These are phyloP conservation scores for Globisporangium orthogonon DNA, from an alignment of 352 stramenopile genomes.

Conservation along the genomic window DNA sequence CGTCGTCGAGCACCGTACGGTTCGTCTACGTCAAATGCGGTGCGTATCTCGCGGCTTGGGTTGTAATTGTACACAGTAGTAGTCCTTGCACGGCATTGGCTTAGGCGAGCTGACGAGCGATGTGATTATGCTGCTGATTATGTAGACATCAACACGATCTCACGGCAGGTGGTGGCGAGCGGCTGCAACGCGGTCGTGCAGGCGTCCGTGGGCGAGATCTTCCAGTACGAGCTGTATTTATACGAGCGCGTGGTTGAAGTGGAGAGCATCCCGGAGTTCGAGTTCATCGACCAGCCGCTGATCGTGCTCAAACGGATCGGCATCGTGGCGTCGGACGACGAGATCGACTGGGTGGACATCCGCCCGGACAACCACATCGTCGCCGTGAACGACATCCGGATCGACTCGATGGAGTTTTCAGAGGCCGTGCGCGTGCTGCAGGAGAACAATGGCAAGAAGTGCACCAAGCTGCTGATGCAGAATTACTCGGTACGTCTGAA, in stretches of 20 bases:
- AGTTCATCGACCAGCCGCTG: conserved; percentile 82
- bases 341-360: conserved; percentile 80
- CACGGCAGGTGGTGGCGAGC: conserved; percentile 72
- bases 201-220: conserved; percentile 79
- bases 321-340: conserved; percentile 55
- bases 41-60: conserved; percentile 9
- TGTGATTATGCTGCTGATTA: background rate
- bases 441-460: conserved; percentile 83
- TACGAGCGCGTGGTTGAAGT: conserved; percentile 87
- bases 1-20: conserved; percentile 56
- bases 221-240: conserved; percentile 85
- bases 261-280: conserved; percentile 80
- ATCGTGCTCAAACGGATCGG: conserved; percentile 85
- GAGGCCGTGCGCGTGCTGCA: conserved; percentile 75
- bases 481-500: conserved; percentile 57
- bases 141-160: conserved; percentile 83
- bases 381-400: conserved; percentile 82
- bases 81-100: background rate
- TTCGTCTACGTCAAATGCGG: conserved; percentile 85
- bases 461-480: conserved; percentile 84
- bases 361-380: conserved; percentile 83
- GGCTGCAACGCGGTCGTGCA: conserved; percentile 83
- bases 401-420: conserved; percentile 77
- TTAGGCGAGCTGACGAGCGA: background rate
- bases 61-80: background rate